Percentiles rank a stretch among this genome's conserved stretches.
Conservation (phyloP, 2,329 filamentous ascomycete species). For the Paracoccidioides lutzii region DNA sequence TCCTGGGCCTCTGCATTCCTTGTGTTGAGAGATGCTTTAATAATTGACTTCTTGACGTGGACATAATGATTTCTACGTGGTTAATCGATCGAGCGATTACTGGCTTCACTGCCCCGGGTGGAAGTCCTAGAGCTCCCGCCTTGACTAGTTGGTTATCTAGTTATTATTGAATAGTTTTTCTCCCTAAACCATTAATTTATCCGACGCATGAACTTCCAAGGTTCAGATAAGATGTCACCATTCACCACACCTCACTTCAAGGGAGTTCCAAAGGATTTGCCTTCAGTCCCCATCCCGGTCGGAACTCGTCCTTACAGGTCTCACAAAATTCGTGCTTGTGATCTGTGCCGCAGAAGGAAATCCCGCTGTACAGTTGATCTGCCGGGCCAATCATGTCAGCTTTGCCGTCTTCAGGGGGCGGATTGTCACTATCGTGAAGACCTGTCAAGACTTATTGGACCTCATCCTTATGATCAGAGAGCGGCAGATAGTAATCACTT, state of each 20-base stretch:
- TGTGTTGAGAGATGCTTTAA: too few species aligned
- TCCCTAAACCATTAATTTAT: neutral
- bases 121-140: too few species aligned
- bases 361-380: constrained; percentile 48
- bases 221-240: neutral
- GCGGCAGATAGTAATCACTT: neutral
- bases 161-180: too few species aligned
- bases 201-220: neutral
- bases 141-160: too few species aligned
- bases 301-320: constrained; percentile 46
- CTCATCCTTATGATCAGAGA: constrained; percentile 13
- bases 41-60: too few species aligned
- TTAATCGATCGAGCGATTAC: too few species aligned
- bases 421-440: constrained; percentile 44
- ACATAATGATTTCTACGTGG: too few species aligned
- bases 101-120: too few species aligned
- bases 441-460: constrained; percentile 13
- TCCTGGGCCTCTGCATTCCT: too few species aligned
- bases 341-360: constrained; percentile 48
- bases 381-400: constrained; percentile 40
- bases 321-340: constrained; percentile 48
- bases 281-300: constrained; percentile 20
- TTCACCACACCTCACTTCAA: neutral
- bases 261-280: neutral
- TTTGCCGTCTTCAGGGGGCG: constrained; percentile 46